Percentiles rank a stretch among this genome's conserved stretches.
Evolutionary conservation across 805 yeast species (phyloP).

Genomic region (Metschnikowia cubensis): DNA sequence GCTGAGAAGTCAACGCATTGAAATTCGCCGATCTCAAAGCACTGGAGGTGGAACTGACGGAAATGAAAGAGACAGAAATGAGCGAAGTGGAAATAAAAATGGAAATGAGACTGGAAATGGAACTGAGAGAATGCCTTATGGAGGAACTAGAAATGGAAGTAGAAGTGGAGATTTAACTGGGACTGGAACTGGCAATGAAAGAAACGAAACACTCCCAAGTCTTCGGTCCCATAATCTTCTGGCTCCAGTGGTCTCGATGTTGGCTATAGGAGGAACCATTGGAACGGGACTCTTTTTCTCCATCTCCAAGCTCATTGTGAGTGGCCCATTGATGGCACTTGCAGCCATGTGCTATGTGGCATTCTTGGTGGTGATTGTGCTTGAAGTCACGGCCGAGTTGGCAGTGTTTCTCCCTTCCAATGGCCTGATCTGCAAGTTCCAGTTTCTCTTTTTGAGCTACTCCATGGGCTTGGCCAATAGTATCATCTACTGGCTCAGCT

Average conservation of each 20-base stretch:
- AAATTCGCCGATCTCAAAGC: no score
- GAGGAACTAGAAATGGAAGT: no score
- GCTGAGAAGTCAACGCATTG: no score
- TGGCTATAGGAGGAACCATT: conserved; percentile 23
- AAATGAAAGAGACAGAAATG: no score
- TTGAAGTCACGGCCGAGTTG: conserved; percentile 20
- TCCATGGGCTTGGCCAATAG: conserved; percentile 19
- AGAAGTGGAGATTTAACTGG: no score
- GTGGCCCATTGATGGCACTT: conserved; percentile 21
- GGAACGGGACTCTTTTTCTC: conserved; percentile 24
- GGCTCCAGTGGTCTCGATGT: conserved; percentile 16
- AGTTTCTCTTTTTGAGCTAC: conserved; percentile 16
- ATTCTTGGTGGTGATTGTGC: conserved; percentile 19
- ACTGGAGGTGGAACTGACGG: no score
- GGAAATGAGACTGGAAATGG: no score
- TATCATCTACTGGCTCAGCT: conserved; percentile 23
- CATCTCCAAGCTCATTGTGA: conserved; percentile 11
- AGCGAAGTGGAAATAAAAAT: no score
- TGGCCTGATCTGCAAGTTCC: conserved; percentile 22
- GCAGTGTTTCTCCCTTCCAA: conserved; percentile 18
- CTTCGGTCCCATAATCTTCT: conserved; percentile 5
- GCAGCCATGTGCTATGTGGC: conserved; percentile 19
- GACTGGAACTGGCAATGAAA: no score
- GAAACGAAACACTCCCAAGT: no score
- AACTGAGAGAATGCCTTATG: no score